Percentiles rank a stretch among this genome's conserved stretches.
phyloP scores from a whole-genome alignment of 1,284 basidiomycete species.

The Trametes sp. region DNA sequence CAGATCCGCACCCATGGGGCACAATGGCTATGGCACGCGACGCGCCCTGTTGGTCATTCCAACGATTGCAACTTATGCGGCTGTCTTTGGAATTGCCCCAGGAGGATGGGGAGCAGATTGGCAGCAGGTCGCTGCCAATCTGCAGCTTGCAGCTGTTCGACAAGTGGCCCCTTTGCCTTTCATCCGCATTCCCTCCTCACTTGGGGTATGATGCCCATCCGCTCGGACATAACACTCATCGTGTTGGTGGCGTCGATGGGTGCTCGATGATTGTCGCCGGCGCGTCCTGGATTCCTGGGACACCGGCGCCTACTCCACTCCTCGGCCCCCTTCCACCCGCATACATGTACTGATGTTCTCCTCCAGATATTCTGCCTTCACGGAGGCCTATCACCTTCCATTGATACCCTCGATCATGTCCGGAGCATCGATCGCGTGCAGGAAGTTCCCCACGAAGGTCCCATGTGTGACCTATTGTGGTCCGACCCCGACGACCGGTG shows the following conservation, averaged over 20 bases:
- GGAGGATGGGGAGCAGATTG: not conserved
- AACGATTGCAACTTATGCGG: too few relatives aligned
- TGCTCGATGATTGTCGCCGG: not conserved
- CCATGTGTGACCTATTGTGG: constrained; percentile 99
- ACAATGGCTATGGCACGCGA: constrained; percentile 14
- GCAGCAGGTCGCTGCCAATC: not conserved
- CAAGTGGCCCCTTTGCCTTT: not conserved
- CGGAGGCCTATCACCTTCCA: constrained; percentile 97
- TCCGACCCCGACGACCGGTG: constrained; percentile 99
- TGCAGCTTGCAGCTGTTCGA: not conserved
- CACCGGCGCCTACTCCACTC: constrained; percentile 3
- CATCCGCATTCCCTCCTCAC: not conserved
- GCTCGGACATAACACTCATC: not conserved
- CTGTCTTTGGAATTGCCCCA: too few relatives aligned
- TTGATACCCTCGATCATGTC: constrained; percentile 99
- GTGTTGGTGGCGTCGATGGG: not conserved
- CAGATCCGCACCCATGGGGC: constrained; percentile 1
- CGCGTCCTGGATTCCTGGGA: constrained; percentile 5
- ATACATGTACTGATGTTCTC: constrained; percentile 15
- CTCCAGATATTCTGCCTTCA: constrained; percentile 97
- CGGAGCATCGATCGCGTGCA: constrained; percentile 98
- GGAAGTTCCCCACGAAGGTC: constrained; percentile 98
- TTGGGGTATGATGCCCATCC: not conserved
- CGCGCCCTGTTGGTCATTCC: not conserved
- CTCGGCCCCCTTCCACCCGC: not conserved